Evolutionary conservation across 2,329 filamentous ascomycete species (phyloP).

Genomic region (Venturiaceae sp.): DNA sequence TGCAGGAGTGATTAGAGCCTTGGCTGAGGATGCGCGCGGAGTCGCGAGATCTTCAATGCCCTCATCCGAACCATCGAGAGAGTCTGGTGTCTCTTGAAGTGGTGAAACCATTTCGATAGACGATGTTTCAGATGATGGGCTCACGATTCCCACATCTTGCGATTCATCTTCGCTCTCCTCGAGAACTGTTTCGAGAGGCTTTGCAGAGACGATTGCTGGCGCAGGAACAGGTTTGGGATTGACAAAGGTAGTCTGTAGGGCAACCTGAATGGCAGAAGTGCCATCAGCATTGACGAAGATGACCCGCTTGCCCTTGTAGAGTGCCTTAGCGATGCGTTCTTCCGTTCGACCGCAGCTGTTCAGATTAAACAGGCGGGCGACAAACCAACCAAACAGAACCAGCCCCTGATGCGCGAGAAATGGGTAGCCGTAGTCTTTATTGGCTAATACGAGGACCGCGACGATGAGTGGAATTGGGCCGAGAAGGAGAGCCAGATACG

Average conservation of each 20-base stretch:
- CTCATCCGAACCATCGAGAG: not conserved
- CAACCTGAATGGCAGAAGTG: not conserved
- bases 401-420: not conserved
- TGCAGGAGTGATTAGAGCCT: too few species aligned
- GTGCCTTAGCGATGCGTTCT: not conserved
- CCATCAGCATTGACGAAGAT: not conserved
- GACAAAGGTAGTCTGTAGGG: not conserved
- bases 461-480: not conserved
- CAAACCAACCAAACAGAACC: not conserved
- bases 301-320: not conserved
- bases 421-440: not conserved
- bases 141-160: too few species aligned
- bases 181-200: not conserved
- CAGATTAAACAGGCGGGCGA: not conserved
- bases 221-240: not conserved
- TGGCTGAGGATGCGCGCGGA: too few species aligned
- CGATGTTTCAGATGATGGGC: not conserved
- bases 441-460: not conserved
- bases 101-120: not conserved
- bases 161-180: not conserved
- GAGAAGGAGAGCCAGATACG: not conserved
- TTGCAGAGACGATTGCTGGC: not conserved
- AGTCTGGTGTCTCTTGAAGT: not conserved
- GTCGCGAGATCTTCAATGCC: too few species aligned
- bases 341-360: not conserved